Evolutionary conservation across 768 basidiomycete genomes (phyloP).

Genomic region (Suillus clintonianus): DNA sequence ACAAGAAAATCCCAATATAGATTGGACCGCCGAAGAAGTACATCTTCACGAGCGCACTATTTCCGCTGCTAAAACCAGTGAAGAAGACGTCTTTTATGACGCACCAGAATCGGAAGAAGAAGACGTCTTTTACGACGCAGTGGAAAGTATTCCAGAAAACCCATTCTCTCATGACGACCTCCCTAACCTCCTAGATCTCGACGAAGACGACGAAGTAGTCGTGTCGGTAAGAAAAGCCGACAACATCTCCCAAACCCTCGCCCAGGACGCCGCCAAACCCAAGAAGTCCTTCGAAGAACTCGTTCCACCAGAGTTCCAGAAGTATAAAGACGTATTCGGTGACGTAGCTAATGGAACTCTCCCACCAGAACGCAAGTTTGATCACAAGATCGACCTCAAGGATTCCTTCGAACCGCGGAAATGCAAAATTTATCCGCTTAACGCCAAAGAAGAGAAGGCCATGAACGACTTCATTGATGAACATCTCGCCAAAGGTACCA

Average conservation of each 20-base stretch:
- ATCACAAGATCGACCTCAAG: background rate
- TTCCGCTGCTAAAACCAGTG: background rate
- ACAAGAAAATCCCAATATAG: background rate
- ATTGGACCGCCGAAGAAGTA: background rate
- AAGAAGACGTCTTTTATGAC: too few species aligned
- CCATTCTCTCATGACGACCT: too few species aligned
- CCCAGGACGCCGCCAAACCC: background rate
- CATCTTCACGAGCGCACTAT: too few species aligned
- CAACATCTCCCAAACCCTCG: background rate
- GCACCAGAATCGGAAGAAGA: too few species aligned
- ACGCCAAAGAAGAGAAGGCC: background rate
- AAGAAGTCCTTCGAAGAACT: background rate
- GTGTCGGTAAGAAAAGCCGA: background rate
- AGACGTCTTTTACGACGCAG: too few species aligned
- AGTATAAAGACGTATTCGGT: background rate
- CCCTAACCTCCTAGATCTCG: too few species aligned
- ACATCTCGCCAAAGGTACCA: conserved; percentile 1
- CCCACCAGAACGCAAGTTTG: rapidly evolving
- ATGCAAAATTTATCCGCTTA: background rate
- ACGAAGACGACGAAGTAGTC: background rate
- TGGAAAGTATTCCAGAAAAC: too few species aligned
- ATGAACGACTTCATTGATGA: conserved; percentile 11
- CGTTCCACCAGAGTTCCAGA: rapidly evolving
- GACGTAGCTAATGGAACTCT: background rate
- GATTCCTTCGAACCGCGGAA: background rate